Conservation (phyloP, 108 stramenopile species). For the Nannochloropsis oceanica region DNA sequence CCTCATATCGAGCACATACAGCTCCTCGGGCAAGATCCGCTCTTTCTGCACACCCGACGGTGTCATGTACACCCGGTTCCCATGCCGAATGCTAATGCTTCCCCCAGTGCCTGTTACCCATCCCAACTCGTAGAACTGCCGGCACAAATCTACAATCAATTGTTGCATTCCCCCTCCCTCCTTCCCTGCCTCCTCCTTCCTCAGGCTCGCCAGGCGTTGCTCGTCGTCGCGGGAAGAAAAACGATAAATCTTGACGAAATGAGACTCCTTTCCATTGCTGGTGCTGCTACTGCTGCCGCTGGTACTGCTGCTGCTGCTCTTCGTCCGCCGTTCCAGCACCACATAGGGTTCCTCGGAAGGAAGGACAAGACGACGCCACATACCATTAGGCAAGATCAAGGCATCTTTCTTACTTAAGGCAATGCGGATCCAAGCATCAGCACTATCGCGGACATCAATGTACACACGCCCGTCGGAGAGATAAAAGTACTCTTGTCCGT, state of each 20-base stretch:
- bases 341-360: neutral
- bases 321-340: neutral
- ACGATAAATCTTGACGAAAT: neutral
- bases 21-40: slow-evolving; percentile 76
- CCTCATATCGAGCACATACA: slow-evolving; percentile 54
- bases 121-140: slow-evolving; percentile 59
- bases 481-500: slow-evolving; percentile 1
- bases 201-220: neutral
- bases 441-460: slow-evolving; percentile 16
- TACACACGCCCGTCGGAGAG: slow-evolving; percentile 1
- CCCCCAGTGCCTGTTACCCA: slow-evolving; percentile 93
- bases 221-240: neutral
- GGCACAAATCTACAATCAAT: slow-evolving; percentile 66
- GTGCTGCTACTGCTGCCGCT: too few species aligned
- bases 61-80: slow-evolving; percentile 71
- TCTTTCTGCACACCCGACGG: slow-evolving; percentile 94
- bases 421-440: slow-evolving; percentile 15
- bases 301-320: neutral
- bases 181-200: neutral
- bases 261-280: too few species aligned
- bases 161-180: neutral
- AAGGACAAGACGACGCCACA: slow-evolving; percentile 2
- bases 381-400: neutral
- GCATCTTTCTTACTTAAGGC: neutral
- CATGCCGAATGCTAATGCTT: slow-evolving; percentile 65